These are phyloP conservation scores for Collybia mongolica DNA, from an alignment of 768 basidiomycete genomes.

Conservation along the genomic window DNA sequence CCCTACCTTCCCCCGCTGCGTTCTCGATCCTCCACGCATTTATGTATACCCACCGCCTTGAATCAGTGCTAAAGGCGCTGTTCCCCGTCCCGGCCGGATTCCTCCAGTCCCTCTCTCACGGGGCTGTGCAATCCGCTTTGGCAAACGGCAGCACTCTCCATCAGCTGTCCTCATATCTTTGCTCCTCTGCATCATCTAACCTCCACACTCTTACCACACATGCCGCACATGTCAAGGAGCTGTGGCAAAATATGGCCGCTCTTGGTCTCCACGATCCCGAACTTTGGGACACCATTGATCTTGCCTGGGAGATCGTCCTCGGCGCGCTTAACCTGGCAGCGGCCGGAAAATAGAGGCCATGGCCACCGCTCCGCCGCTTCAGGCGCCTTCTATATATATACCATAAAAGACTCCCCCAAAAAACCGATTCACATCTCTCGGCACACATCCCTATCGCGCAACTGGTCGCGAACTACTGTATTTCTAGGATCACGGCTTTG, in stretches of 20 bases:
- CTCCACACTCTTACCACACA: conserved; percentile 47
- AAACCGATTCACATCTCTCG: background rate
- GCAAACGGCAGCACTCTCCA: conserved; percentile 52
- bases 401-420: background rate
- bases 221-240: conserved; percentile 70
- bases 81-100: conserved; percentile 55
- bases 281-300: conserved; percentile 76
- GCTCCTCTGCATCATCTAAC: conserved; percentile 42
- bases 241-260: conserved; percentile 78
- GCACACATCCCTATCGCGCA: too few relatives aligned
- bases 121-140: conserved; percentile 40
- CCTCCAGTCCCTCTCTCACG: conserved; percentile 40
- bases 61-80: conserved; percentile 57
- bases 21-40: conserved; percentile 65
- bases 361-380: conserved; percentile 3
- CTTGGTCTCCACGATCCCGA: conserved; percentile 72
- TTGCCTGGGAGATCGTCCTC: conserved; percentile 77
- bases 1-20: conserved; percentile 67
- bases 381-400: background rate
- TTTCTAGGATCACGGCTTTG: too few relatives aligned
- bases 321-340: conserved; percentile 52
- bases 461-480: too few relatives aligned
- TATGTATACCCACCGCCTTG: conserved; percentile 70
- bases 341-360: conserved; percentile 25
- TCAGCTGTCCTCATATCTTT: conserved; percentile 52